Evolutionary conservation across 257 asterid species (phyloP), one percentile per base, ranked within the genome.

Genomic region (Fraxinus cuspidata): DNA sequence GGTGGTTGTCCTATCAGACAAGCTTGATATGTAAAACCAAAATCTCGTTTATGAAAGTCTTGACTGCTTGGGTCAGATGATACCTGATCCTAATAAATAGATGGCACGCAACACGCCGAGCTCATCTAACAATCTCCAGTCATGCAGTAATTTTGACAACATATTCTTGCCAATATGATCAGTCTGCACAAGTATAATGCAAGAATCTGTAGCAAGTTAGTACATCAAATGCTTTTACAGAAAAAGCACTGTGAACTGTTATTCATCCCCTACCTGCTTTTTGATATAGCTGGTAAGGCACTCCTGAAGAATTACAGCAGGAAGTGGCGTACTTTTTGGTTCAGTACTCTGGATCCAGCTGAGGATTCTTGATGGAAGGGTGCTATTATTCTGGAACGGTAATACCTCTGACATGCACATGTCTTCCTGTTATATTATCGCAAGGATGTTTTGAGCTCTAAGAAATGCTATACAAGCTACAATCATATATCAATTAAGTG

Each of bases 21-120:
- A 32, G 38, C 53, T 21, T 64, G 25, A 27, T 63, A 27, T 4
- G 29, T 63, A 75, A 75, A 19, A 38, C 40, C 2, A 63, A 37
- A 5, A 10, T 6, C 5, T 23, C 7, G 15, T 28, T 37, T 58
- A 18, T 7, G 11, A 23, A 74, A 63, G 32, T 60, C n/a, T 32
- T 66, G 67, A 77, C 69, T 31, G 53, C 51, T 44, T 53, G 77
- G 74, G 23, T 32, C 34, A 65, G 74, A 37, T 72, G 66, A 72
- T 85, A 92, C 99, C 99, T 84, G 99, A 93, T 78, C 99, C 99
- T 84, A 96, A 85, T 87, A 96, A 90, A 86, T 93, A 96, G 80
- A 96, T 90, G 78, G 91, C 98, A 75, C 99, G 97, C 84, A 96
- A 82, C 68, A 96, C 87, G 42, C 90, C 94, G 87, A 96, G 81